Percentiles rank a stretch among this genome's conserved stretches.
phyloP scores from a whole-genome alignment of 768 basidiomycete genomes.

The Boletus tomentosulus region DNA sequence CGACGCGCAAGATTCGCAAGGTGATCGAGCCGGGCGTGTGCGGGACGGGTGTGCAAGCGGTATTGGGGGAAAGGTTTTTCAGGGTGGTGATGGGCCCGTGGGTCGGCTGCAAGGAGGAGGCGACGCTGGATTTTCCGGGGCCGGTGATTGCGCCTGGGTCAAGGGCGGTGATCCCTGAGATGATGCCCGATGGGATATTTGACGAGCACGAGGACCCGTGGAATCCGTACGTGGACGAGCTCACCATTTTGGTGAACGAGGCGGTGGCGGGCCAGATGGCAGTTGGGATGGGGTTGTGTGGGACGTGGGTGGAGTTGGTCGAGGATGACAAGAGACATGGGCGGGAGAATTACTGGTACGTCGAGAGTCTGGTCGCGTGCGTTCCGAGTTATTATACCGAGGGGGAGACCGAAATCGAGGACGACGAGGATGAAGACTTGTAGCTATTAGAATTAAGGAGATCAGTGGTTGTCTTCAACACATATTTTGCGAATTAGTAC shows the following conservation, averaged over 20 bases:
- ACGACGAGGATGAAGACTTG: neutral
- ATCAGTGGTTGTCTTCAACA: too few relatives aligned
- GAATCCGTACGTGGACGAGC: constrained; percentile 31
- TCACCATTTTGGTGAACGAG: constrained; percentile 29
- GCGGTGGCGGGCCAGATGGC: constrained; percentile 11
- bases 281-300: constrained; percentile 32
- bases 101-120: constrained; percentile 31
- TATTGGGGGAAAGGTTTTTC: constrained; percentile 39
- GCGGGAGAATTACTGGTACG: constrained; percentile 48
- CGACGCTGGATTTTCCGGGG: constrained; percentile 32
- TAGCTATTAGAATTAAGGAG: too few relatives aligned
- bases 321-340: constrained; percentile 4
- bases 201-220: constrained; percentile 28
- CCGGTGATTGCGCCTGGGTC: constrained; percentile 33
- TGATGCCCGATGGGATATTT: neutral
- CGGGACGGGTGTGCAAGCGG: constrained; percentile 37
- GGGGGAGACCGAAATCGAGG: neutral
- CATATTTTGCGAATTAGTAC: too few relatives aligned
- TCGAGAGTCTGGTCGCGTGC: constrained; percentile 46
- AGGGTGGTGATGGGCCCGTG: constrained; percentile 53
- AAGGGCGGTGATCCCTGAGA: constrained; percentile 14
- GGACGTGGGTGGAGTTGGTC: constrained; percentile 34
- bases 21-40: constrained; percentile 29
- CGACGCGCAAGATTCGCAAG: constrained; percentile 52
- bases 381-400: constrained; percentile 49